A percentile compares a stretch with the other conserved stretches of the same genome.
Evolutionary conservation across 305 asterid genomes (phyloP).

Genomic region (Andrographis paniculata): DNA sequence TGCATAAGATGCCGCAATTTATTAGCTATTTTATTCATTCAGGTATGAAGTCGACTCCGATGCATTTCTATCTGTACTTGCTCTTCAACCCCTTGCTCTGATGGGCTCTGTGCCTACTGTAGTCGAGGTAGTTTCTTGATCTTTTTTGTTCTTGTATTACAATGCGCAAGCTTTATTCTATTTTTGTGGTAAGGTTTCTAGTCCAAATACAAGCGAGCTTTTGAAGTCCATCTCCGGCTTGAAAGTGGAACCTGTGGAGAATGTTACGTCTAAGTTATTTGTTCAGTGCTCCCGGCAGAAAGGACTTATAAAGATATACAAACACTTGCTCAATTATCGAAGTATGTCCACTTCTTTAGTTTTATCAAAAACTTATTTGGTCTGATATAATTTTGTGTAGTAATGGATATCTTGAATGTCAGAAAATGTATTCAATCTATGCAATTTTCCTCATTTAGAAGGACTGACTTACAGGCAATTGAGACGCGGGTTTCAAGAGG

Average conservation of each 20-base stretch:
- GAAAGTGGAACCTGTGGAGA: constrained; percentile 86
- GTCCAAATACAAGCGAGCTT: constrained; percentile 80
- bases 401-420: constrained; percentile 27
- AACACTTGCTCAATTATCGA: constrained; percentile 89
- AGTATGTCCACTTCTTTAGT: constrained; percentile 32
- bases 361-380: too few species aligned
- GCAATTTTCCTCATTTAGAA: constrained; percentile 69
- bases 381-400: too few species aligned
- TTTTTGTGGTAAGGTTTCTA: constrained; percentile 61
- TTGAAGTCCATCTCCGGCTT: constrained; percentile 83
- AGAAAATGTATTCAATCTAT: constrained; percentile 95
- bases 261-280: constrained; percentile 83
- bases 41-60: constrained; percentile 96
- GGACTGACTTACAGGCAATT: constrained; percentile 68
- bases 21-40: constrained; percentile 16
- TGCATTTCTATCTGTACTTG: constrained; percentile 92
- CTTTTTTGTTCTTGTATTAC: constrained; percentile 7
- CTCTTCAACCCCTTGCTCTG: constrained; percentile 82
- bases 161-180: constrained; percentile 7
- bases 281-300: constrained; percentile 98
- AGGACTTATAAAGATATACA: constrained; percentile 92
- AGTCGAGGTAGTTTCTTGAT: constrained; percentile 62
- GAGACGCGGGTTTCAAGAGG: constrained; percentile 91
- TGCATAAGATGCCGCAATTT: constrained; percentile 7
- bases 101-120: constrained; percentile 82